These are phyloP conservation scores for Penicillium brevicompactum DNA, from an alignment of 2,329 filamentous ascomycete species.

Conservation along the genomic window DNA sequence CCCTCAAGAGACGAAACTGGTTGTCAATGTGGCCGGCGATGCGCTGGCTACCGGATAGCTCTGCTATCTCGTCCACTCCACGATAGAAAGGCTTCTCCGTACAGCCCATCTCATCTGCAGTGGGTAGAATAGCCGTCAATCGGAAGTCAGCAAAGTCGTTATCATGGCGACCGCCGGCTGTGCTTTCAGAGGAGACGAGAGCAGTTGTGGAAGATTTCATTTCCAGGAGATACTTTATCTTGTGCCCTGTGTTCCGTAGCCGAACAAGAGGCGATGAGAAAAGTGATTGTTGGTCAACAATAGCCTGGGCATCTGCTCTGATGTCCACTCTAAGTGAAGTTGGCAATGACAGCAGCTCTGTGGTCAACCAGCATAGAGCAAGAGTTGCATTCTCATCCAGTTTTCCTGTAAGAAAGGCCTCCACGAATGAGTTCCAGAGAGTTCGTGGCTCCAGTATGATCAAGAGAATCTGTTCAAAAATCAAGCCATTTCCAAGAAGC, in stretches of 20 bases:
- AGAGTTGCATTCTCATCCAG: slow-evolving; percentile 38
- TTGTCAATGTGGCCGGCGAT: slow-evolving; percentile 63
- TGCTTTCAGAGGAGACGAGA: slow-evolving; percentile 1
- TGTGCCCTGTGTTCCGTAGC: slow-evolving; percentile 42
- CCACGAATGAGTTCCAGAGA: slow-evolving; percentile 55
- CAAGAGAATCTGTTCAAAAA: slow-evolving; percentile 51
- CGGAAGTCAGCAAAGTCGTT: slow-evolving; percentile 69
- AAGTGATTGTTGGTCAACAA: slow-evolving; percentile 27
- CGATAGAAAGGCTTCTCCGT: slow-evolving; percentile 58
- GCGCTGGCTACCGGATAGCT: slow-evolving; percentile 41
- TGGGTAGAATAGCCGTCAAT: slow-evolving; percentile 66
- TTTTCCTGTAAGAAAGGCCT: slow-evolving; percentile 27
- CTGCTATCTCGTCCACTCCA: slow-evolving; percentile 52
- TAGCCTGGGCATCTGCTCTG: slow-evolving; percentile 31
- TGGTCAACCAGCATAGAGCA: slow-evolving; percentile 53
- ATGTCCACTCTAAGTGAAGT: slow-evolving; percentile 20
- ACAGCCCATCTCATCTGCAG: slow-evolving; percentile 63
- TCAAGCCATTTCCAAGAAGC: slow-evolving; percentile 52
- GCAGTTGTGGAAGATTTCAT: slow-evolving; percentile 22
- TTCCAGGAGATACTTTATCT: slow-evolving; percentile 44
- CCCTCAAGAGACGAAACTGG: slow-evolving; percentile 70
- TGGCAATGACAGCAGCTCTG: slow-evolving; percentile 51
- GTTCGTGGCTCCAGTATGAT: slow-evolving; percentile 55
- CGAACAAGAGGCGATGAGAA: slow-evolving; percentile 29
- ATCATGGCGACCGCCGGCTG: slow-evolving; percentile 70